A percentile compares a stretch with the other conserved stretches of the same genome.
These are phyloP conservation scores for Inga laurina DNA, from an alignment of 306 rosid species.

Conservation along the genomic window DNA sequence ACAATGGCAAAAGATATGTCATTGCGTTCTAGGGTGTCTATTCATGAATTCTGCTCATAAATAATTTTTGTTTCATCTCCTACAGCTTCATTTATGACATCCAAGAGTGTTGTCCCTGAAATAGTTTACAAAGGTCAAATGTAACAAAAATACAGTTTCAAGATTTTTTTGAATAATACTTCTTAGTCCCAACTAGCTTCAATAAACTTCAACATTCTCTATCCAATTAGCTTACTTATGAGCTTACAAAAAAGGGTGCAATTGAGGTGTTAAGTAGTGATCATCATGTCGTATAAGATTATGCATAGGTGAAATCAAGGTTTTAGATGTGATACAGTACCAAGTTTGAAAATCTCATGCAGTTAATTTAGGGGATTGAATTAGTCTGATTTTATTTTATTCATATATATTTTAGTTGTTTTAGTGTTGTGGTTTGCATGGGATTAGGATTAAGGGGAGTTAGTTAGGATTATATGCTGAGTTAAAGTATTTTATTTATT, in stretches of 20 bases:
- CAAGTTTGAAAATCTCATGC: too few species aligned
- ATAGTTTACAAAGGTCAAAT: conserved; percentile 15
- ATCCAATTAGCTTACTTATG: background rate
- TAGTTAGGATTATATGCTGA: too few species aligned
- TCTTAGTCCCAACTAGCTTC: background rate
- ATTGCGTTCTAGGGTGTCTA: conserved; percentile 45
- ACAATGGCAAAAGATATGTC: conserved; percentile 73
- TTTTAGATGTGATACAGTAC: background rate
- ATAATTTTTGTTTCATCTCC: conserved; percentile 65
- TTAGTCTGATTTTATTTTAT: too few species aligned
- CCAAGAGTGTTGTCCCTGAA: conserved; percentile 80
- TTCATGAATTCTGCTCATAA: conserved; percentile 55
- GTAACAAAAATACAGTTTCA: background rate
- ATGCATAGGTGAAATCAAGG: background rate
- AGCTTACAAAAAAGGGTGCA: background rate
- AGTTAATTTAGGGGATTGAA: too few species aligned
- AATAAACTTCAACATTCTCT: background rate
- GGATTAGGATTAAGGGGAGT: too few species aligned
- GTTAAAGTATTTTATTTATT: too few species aligned
- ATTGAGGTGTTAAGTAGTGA: background rate
- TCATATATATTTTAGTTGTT: too few species aligned
- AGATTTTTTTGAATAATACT: background rate
- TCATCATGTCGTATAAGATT: background rate
- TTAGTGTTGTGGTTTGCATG: too few species aligned
- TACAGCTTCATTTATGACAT: conserved; percentile 67